phyloP scores from a whole-genome alignment of 164 flowering plant genomes.

The Kingdonia uniflora region DNA sequence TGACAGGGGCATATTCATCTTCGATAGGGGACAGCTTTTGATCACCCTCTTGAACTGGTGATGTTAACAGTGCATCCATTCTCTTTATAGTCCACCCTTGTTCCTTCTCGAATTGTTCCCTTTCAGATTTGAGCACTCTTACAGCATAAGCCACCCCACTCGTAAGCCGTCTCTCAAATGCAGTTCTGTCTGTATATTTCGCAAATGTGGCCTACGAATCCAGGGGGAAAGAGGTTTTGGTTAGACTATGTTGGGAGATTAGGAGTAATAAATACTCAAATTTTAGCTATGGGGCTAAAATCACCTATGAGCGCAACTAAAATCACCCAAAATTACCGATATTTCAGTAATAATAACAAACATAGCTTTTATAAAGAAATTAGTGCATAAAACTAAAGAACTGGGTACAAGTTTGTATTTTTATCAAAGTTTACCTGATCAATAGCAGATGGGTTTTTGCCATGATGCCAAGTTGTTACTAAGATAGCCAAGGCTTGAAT shows the following conservation, averaged over 20 bases:
- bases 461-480: slow-evolving; percentile 85
- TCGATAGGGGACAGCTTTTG: slow-evolving; percentile 62
- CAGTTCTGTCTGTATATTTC: slow-evolving; percentile 74
- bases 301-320: no score
- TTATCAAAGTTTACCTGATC: slow-evolving; percentile 93
- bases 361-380: no score
- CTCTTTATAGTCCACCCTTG: slow-evolving; percentile 91
- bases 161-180: slow-evolving; percentile 95
- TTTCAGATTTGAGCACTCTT: slow-evolving; percentile 74
- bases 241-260: no score
- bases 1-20: slow-evolving; percentile 97
- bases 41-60: slow-evolving; percentile 64
- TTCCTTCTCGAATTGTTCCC: slow-evolving; percentile 77
- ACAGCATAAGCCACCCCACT: slow-evolving; percentile 98
- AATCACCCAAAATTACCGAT: no score
- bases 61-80: slow-evolving; percentile 56
- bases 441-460: slow-evolving; percentile 69
- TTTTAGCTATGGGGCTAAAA: no score
- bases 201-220: slow-evolving; percentile 75
- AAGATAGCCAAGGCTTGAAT: slow-evolving; percentile 81
- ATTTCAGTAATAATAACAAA: no score
- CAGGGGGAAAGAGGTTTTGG: no score
- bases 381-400: no score
- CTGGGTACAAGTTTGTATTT: no score
- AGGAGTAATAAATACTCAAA: no score